Percentiles rank a stretch among this genome's conserved stretches.
Conservation (phyloP, 2,329 filamentous ascomycete species). For the Teratosphaeria viscida region DNA sequence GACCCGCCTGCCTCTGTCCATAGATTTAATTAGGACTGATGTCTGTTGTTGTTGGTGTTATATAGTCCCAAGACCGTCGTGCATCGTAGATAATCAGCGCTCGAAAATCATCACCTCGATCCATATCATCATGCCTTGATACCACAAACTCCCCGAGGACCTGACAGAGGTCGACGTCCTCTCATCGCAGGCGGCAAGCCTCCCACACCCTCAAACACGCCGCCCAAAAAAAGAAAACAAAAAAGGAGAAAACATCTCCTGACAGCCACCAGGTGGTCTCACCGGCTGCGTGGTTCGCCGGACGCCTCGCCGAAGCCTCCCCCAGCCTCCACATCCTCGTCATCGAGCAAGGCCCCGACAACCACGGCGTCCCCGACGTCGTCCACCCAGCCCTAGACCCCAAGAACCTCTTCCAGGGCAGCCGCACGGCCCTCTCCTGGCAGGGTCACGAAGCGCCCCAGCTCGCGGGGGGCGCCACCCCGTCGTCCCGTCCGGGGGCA, state of each 20-base stretch:
- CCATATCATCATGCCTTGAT: slow-evolving; percentile 13
- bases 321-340: slow-evolving; percentile 43
- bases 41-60: not conserved
- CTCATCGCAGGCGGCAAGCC: slow-evolving; percentile 38
- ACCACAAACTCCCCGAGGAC: slow-evolving; percentile 27
- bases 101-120: no score
- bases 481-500: slow-evolving; percentile 35
- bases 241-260: not conserved
- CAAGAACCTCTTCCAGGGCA: slow-evolving; percentile 37
- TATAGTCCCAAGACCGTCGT: no score
- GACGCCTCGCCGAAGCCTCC: slow-evolving; percentile 41
- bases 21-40: not conserved
- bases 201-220: not conserved
- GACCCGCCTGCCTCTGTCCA: not conserved
- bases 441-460: slow-evolving; percentile 36
- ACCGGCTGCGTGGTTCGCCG: slow-evolving; percentile 44
- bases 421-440: slow-evolving; percentile 44
- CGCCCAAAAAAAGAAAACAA: no score
- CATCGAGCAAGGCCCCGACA: slow-evolving; percentile 46
- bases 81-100: no score
- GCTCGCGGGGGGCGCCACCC: slow-evolving; percentile 37
- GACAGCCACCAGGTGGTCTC: slow-evolving; percentile 31
- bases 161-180: slow-evolving; percentile 42
- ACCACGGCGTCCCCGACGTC: slow-evolving; percentile 41
- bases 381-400: slow-evolving; percentile 43